These are phyloP conservation scores for Amanita exitialis DNA, from an alignment of 768 basidiomycete genomes.

Conservation along the genomic window DNA sequence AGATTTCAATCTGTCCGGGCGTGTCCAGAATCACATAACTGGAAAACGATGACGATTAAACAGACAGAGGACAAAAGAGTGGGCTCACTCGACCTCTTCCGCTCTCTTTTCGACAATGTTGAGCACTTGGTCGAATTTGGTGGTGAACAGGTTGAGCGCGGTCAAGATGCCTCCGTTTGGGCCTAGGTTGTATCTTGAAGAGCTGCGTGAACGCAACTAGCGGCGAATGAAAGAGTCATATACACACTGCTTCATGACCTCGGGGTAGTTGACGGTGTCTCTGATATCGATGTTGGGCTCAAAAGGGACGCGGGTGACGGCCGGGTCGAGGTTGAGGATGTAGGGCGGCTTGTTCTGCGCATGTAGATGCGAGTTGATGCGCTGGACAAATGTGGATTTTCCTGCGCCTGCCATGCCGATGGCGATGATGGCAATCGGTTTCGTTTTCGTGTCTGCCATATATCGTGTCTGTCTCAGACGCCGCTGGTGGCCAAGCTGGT, in stretches of 20 bases:
- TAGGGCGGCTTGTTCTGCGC: constrained; percentile 70
- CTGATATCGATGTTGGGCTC: constrained; percentile 97
- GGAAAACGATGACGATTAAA: constrained; percentile 8
- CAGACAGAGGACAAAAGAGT: not conserved
- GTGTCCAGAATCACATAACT: constrained; percentile 96
- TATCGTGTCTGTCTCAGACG: no score
- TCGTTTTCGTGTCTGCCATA: constrained; percentile 25
- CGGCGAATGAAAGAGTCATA: constrained; percentile 14
- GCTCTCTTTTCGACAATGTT: constrained; percentile 85
- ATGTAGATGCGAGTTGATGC: constrained; percentile 89
- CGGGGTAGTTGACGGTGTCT: constrained; percentile 93
- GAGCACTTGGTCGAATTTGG: constrained; percentile 97
- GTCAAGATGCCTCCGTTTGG: constrained; percentile 98
- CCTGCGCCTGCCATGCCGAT: constrained; percentile 98
- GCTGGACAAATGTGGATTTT: constrained; percentile 95
- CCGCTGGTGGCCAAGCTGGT: not conserved
- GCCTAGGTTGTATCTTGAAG: constrained; percentile 85
- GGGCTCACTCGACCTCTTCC: constrained; percentile 72
- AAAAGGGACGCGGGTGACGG: constrained; percentile 84
- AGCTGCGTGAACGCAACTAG: constrained; percentile 1
- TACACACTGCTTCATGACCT: constrained; percentile 99
- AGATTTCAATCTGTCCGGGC: constrained; percentile 98
- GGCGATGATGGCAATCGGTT: constrained; percentile 78
- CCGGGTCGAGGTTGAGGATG: constrained; percentile 96
- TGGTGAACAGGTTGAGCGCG: constrained; percentile 94